Percentiles rank a stretch among this genome's conserved stretches.
phyloP scores from a whole-genome alignment of 163 green algal genomes.

The Coccomyxa subellipsoidea region DNA sequence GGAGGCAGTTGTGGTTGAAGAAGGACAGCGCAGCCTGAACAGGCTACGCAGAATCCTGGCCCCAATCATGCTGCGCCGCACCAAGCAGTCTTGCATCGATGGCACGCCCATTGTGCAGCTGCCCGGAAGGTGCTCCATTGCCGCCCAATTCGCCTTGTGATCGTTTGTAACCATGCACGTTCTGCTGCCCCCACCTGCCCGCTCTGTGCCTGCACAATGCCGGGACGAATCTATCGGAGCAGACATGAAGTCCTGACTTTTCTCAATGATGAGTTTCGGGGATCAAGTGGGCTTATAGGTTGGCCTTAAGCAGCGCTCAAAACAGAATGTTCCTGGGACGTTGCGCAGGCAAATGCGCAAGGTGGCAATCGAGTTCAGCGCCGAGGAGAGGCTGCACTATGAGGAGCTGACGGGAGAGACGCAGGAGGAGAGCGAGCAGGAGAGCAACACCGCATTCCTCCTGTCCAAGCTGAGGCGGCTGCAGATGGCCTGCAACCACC shows the following conservation, averaged over 20 bases:
- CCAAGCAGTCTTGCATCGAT: constrained; percentile 71
- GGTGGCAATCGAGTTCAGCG: neutral
- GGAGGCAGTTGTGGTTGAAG: constrained; percentile 25
- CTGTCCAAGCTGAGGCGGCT: neutral
- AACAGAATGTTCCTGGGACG: neutral
- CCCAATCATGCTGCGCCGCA: constrained; percentile 75
- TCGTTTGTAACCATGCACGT: neutral
- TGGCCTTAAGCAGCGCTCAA: too few species aligned
- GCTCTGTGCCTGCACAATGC: too few species aligned
- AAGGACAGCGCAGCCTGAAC: neutral
- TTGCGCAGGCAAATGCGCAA: neutral
- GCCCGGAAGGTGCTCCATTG: constrained; percentile 18
- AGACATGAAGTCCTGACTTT: too few species aligned
- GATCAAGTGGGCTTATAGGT: too few species aligned
- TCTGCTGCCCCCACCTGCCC: neutral
- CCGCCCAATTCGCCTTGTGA: neutral
- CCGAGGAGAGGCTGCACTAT: neutral
- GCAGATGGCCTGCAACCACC: neutral
- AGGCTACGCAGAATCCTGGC: constrained; percentile 26
- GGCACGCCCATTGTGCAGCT: constrained; percentile 77
- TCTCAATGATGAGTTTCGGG: too few species aligned
- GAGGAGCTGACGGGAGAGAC: neutral
- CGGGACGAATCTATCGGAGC: too few species aligned
- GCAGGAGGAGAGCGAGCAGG: neutral
- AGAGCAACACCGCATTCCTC: neutral